phyloP scores from a whole-genome alignment of 352 stramenopile genomes.

The Pythium dissotocum region DNA sequence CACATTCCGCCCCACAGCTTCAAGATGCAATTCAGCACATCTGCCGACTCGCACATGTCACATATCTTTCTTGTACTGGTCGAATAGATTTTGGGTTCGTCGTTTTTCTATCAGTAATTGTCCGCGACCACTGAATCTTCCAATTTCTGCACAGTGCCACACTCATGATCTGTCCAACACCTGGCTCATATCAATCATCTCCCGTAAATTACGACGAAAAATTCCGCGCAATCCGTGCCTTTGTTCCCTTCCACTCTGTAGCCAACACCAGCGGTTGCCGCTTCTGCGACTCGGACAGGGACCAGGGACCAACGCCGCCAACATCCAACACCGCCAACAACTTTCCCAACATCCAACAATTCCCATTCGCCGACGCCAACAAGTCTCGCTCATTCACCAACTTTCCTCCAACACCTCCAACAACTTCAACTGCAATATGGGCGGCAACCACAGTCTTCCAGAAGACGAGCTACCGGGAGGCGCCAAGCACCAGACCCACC shows the following conservation, averaged over 20 bases:
- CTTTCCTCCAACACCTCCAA: constrained; percentile 6
- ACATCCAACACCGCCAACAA: background rate
- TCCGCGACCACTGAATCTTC: background rate
- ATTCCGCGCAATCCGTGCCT: constrained; percentile 1
- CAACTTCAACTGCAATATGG: constrained; percentile 12
- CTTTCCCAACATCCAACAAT: constrained; percentile 2
- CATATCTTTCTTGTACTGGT: constrained; percentile 14
- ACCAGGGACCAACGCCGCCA: background rate
- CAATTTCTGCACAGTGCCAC: constrained; percentile 1
- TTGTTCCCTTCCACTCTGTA: constrained; percentile 10
- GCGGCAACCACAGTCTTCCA: constrained; percentile 15
- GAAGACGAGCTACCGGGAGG: constrained; percentile 19
- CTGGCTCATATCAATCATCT: constrained; percentile 1
- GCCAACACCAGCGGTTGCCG: background rate
- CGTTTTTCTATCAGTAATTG: background rate
- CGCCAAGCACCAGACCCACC: constrained; percentile 44
- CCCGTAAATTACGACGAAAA: constrained; percentile 18
- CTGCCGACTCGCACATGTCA: constrained; percentile 20
- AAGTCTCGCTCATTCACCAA: constrained; percentile 13
- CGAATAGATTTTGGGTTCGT: constrained; percentile 10
- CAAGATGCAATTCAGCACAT: background rate
- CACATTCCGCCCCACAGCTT: background rate
- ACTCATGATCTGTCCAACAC: constrained; percentile 11
- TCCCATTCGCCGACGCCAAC: background rate
- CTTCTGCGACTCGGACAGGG: background rate